Conservation (phyloP, 2,329 filamentous ascomycete genomes). For the Ramularia collo-cygni region DNA sequence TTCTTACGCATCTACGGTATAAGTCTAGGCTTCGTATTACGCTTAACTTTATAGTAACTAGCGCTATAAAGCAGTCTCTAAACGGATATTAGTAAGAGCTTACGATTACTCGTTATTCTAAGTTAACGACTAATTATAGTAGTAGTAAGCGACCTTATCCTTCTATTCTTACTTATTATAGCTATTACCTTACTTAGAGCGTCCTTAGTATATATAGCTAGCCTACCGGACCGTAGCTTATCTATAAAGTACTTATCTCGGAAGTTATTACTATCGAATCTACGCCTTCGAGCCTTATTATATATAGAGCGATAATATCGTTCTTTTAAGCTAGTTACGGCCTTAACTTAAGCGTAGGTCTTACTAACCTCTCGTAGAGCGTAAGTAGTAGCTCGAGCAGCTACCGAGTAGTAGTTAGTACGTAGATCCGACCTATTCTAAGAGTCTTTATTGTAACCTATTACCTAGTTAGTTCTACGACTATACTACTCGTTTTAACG, state of each 20-base stretch:
- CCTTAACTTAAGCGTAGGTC: neutral
- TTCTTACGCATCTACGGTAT: neutral
- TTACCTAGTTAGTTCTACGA: neutral
- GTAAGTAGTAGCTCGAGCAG: neutral
- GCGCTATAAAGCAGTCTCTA: neutral
- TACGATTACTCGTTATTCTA: neutral
- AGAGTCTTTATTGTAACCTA: neutral
- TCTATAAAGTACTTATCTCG: too few species aligned
- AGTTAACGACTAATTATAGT: conserved; percentile 1
- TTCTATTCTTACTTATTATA: too few species aligned
- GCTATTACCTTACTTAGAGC: too few species aligned
- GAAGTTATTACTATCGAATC: too few species aligned
- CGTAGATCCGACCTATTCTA: neutral
- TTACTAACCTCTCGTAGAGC: neutral
- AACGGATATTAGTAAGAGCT: neutral
- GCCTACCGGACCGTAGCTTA: too few species aligned
- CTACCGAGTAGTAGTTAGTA: neutral
- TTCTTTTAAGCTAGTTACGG: neutral
- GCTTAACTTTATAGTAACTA: neutral
- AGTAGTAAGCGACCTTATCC: neutral
- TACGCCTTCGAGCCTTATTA: too few species aligned
- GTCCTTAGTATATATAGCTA: too few species aligned
- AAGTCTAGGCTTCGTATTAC: conserved; percentile 1
- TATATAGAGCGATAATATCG: neutral
- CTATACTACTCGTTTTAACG: neutral